phyloP scores from a whole-genome alignment of 1,139 yeast species.

The Yamadazyma sp. region DNA sequence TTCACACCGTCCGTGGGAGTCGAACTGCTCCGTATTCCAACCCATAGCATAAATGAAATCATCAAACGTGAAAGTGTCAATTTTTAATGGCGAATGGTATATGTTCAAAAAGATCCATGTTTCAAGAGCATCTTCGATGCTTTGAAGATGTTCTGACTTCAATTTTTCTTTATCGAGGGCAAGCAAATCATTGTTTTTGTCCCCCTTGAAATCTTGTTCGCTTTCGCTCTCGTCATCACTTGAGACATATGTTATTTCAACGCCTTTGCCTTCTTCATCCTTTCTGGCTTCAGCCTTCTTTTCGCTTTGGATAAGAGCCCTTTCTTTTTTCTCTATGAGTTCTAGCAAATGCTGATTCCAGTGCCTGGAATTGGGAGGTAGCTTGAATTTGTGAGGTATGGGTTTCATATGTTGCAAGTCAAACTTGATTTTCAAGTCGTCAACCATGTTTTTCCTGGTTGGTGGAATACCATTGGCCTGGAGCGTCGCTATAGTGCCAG shows the following conservation, averaged over 20 bases:
- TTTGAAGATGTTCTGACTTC: slow-evolving; percentile 12
- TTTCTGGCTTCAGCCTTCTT: neutral
- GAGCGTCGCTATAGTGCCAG: slow-evolving; percentile 17
- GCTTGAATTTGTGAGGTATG: slow-evolving; percentile 21
- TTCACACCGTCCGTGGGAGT: slow-evolving; percentile 49
- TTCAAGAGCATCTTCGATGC: slow-evolving; percentile 53
- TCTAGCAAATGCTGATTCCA: slow-evolving; percentile 24
- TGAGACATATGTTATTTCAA: slow-evolving; percentile 1
- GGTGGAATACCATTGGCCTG: slow-evolving; percentile 31
- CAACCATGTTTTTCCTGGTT: slow-evolving; percentile 37
- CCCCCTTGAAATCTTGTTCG: slow-evolving; percentile 8
- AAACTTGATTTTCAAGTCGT: slow-evolving; percentile 37
- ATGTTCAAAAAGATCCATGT: slow-evolving; percentile 76
- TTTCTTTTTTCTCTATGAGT: slow-evolving; percentile 12
- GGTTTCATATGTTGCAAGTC: slow-evolving; percentile 45
- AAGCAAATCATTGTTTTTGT: slow-evolving; percentile 13
- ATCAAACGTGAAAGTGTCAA: slow-evolving; percentile 79
- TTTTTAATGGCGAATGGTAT: slow-evolving; percentile 59
- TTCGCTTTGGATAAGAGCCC: neutral
- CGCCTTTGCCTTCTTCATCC: slow-evolving; percentile 10
- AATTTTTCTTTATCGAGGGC: slow-evolving; percentile 9
- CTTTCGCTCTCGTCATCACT: slow-evolving; percentile 11
- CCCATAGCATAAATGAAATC: slow-evolving; percentile 68
- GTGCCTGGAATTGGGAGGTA: slow-evolving; percentile 33
- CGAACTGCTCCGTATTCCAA: slow-evolving; percentile 49